Base-by-base conservation (phyloP, 2,329 filamentous ascomycete genomes). In the Amesomyces nigricolor region DNA sequence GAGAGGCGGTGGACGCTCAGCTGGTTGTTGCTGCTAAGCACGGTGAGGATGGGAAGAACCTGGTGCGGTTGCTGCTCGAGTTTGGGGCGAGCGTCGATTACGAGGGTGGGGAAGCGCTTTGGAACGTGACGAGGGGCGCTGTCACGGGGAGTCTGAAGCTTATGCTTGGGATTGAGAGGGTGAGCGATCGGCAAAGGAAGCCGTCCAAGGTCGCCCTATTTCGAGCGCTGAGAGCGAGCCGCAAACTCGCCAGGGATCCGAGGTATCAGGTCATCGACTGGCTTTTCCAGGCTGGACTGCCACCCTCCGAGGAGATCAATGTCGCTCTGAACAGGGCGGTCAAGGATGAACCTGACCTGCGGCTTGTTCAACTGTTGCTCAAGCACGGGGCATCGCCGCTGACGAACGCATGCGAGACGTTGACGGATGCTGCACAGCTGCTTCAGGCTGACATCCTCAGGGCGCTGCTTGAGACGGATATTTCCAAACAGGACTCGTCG, bases 51-150 rank as follows among this genome's bases (percentile, higher is more conserved):
- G 79, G 75, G 1, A 71, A 74, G 29, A 70, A 72, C 5, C 66
- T 83, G 13, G 71, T 84, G 32, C 69, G 67, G 29, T 73, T 82
- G 9, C 63, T 86, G 16, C 67, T 85, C 7, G 59, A 66, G 1
- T 72, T 76, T 32, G 80, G 81, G 0, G 82, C 81, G 3, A 77
- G 78, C 51, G 75, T 79, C 0, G 78, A 84, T 61, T 77, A 77
- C 63, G 77, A 77, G 17, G 71, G 74, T 9, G 80, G 80, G 1
- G 78, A 82, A 51, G 76, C 78, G 4, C 73, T 84, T 4, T 77
- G 80, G 60, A 76, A 78, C 10, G 78, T 80, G 1, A 76, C 78
- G 1, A 71, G 75, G 37, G 78, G 76, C 56, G 78, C 77, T 0
- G 78, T 76, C 56, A 66, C 80, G 39, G 71, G 69, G 0, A 80